Base-by-base conservation (phyloP, 176 grass and related monocot species). In the Lolium multiflorum region DNA sequence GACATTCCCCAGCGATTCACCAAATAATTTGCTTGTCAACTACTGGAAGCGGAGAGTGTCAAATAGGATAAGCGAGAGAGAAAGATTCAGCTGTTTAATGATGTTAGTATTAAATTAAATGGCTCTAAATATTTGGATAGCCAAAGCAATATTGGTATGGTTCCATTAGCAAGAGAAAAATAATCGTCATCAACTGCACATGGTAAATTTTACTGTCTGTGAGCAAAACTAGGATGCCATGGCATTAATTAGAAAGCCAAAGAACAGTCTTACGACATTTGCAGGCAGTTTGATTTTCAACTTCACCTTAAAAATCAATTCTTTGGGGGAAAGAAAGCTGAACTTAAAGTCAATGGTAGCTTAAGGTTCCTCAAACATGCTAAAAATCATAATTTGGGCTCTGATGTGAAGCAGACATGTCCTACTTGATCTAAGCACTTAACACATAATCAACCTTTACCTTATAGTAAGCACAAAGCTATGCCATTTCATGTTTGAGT, bases 101-200 rank as follows among this genome's bases (percentile, higher is more conserved):
- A 8, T 83, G n/a, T 54, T 15, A 54, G 51, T 17, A 54, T 54
- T 17, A 54, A 16, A 54, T 54, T 54, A 54, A 54, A 54, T 43
- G 46, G 20, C 1, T 14, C 21, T 25, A 84, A 72, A 8, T 62
- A 74, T 77, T 82, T 44, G 28, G 71, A 82, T 61, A 60, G 52
- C 28, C 52, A 76, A 81, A 38, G 10, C 18, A 54, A 17, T 26
- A 2, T 16, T 86, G 43, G 11, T 8, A 3, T 13, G 54, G 76
- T 39, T 51, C 17, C 4, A 46, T 43, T 3, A 48, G 68, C 17
- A 18, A 6, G 2, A 11, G 1, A 25, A 54, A 72, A 24, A 24
- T 26, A 71, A 76, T 31, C 8, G 16, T 1, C 6, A 48, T 14
- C 26, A 16, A 50, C 2, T 25, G 15, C 20, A 38, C 5, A 69